These are phyloP conservation scores for Heliamphora exappendiculata DNA, from an alignment of 148 eudicot species.

Conservation along the genomic window DNA sequence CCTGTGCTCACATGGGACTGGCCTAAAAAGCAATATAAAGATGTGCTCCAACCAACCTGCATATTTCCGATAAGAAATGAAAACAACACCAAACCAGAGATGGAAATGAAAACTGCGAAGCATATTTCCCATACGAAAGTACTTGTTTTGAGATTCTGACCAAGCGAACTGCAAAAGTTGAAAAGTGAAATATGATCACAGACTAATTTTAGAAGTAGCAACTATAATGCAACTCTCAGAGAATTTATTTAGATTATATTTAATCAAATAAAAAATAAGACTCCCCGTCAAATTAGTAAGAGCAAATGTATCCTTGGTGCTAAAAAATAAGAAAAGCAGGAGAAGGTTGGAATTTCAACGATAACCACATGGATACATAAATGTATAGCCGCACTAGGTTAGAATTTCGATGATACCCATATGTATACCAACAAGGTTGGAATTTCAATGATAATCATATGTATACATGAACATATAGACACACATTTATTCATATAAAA, in stretches of 20 bases:
- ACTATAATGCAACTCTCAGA: neutral
- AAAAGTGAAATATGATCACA: constrained; percentile 1
- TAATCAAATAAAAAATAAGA: neutral
- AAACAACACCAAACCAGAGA: constrained; percentile 81
- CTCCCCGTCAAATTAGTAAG: neutral
- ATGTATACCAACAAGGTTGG: neutral
- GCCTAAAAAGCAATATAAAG: neutral
- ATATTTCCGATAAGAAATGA: constrained; percentile 89
- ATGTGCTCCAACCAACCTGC: constrained; percentile 52
- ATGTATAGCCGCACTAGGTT: too few relatives aligned
- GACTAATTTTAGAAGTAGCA: neutral
- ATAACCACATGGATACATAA: neutral
- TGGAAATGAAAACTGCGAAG: constrained; percentile 75
- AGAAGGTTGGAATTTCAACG: neutral
- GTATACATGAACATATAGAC: too few relatives aligned
- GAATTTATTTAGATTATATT: neutral
- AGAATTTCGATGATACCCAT: too few relatives aligned
- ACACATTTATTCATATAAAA: too few relatives aligned
- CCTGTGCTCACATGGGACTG: neutral
- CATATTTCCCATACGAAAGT: constrained; percentile 70
- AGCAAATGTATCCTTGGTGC: neutral
- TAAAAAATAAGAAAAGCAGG: neutral
- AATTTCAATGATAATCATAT: neutral
- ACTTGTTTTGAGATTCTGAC: constrained; percentile 83
- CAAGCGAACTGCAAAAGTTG: constrained; percentile 61